A percentile compares a stretch with the other conserved stretches of the same genome.
Evolutionary conservation across 2,329 filamentous ascomycete genomes (phyloP).

Genomic region (Periglandula ipomoeae): DNA sequence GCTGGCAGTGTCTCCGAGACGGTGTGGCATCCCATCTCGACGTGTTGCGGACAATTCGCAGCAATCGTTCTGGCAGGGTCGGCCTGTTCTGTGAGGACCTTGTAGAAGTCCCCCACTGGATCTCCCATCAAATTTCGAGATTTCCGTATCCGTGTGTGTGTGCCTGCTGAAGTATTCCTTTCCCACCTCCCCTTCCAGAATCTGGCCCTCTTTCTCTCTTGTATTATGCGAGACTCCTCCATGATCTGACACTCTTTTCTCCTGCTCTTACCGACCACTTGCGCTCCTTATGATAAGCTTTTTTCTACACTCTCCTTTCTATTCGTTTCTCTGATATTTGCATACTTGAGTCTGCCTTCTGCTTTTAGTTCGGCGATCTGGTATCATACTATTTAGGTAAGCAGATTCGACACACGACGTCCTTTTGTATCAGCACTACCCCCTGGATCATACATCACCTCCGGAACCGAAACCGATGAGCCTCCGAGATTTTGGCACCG

Average conservation of each 20-base stretch:
- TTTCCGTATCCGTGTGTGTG: background rate
- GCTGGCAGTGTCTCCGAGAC: background rate
- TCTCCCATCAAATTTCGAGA: background rate
- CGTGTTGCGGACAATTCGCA: background rate
- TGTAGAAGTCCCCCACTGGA: background rate
- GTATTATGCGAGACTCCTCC: background rate
- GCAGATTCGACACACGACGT: background rate
- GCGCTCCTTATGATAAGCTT: conserved; percentile 1
- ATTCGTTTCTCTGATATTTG: background rate
- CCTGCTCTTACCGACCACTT: background rate
- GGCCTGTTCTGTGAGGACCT: background rate
- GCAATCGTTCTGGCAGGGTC: background rate
- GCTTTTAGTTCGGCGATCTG: background rate
- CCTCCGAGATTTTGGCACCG: background rate
- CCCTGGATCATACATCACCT: too few species aligned
- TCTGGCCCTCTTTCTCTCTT: background rate
- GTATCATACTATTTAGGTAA: background rate
- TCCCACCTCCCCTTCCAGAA: conserved; percentile 2
- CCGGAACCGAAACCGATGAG: too few species aligned
- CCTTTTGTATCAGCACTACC: background rate
- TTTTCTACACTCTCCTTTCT: background rate
- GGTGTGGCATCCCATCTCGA: background rate
- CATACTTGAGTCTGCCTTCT: background rate
- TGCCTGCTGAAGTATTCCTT: background rate
- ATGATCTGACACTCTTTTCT: conserved; percentile 2